A percentile compares a stretch with the other conserved stretches of the same genome.
These are phyloP conservation scores for Cicer pinnatifidum DNA, from an alignment of 306 rosid genomes.

Conservation along the genomic window DNA sequence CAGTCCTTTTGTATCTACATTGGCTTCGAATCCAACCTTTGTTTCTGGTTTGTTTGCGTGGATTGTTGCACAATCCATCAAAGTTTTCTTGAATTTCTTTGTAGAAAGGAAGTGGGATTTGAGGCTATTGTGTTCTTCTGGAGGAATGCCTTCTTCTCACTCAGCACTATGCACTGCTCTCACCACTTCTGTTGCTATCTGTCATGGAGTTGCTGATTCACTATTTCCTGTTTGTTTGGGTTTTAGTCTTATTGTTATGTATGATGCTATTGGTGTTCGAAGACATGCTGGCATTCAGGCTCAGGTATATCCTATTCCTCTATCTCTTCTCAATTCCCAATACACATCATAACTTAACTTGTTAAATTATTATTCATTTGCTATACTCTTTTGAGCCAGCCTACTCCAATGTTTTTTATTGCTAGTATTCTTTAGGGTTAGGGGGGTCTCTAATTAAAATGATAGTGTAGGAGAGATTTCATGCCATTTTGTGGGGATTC, in stretches of 20 bases:
- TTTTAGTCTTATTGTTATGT: constrained; percentile 85
- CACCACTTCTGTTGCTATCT: constrained; percentile 82
- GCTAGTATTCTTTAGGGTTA: constrained; percentile 2
- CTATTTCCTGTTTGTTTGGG: constrained; percentile 88
- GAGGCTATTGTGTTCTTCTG: constrained; percentile 60
- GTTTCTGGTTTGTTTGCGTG: constrained; percentile 75
- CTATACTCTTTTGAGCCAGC: not conserved
- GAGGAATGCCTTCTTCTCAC: constrained; percentile 97
- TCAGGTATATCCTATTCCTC: constrained; percentile 52
- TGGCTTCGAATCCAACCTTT: constrained; percentile 85
- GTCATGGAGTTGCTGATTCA: constrained; percentile 60
- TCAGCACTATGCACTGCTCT: constrained; percentile 83
- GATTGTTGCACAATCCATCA: constrained; percentile 65
- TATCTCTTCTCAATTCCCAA: not conserved
- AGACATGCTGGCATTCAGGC: constrained; percentile 97
- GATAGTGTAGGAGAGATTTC: not conserved
- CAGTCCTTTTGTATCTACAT: constrained; percentile 76
- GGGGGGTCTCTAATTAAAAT: not conserved
- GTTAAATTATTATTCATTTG: not conserved
- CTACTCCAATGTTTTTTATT: constrained; percentile 1
- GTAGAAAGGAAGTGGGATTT: constrained; percentile 76
- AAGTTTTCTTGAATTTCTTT: constrained; percentile 70
- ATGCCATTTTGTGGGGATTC: constrained; percentile 3
- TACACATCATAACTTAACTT: not conserved
- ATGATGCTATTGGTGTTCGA: constrained; percentile 87